Evolutionary conservation across 202 grass and related monocot species (phyloP).

Genomic region (Miscanthus sacchariflorus): DNA sequence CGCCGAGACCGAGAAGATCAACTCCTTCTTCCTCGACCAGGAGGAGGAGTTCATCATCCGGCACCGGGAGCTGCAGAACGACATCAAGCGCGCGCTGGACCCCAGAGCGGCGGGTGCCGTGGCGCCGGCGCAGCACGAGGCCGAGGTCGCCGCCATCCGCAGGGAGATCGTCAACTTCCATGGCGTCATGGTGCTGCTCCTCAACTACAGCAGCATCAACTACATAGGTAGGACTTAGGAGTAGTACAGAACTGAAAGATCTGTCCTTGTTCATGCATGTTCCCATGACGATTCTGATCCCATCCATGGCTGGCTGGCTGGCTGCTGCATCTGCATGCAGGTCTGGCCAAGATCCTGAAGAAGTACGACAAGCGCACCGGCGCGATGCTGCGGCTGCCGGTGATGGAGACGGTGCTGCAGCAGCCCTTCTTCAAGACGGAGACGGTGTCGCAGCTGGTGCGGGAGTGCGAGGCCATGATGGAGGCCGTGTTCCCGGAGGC

Average conservation of each 20-base stretch:
- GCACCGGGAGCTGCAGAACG: slow-evolving; percentile 72
- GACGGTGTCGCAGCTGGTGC: slow-evolving; percentile 71
- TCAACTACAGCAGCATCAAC: slow-evolving; percentile 97
- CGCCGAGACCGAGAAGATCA: slow-evolving; percentile 76
- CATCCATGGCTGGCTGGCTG: not conserved
- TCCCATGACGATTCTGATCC: too few relatives aligned
- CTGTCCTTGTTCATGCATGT: not conserved
- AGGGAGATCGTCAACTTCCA: slow-evolving; percentile 84
- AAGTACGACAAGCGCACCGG: slow-evolving; percentile 92
- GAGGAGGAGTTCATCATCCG: slow-evolving; percentile 91
- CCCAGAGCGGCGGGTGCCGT: not conserved
- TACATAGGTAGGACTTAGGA: slow-evolving; percentile 58
- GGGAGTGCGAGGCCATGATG: slow-evolving; percentile 78
- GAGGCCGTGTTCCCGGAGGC: slow-evolving; percentile 59
- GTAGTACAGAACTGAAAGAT: not conserved
- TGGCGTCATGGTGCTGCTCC: slow-evolving; percentile 87
- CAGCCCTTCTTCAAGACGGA: slow-evolving; percentile 80
- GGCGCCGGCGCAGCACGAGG: slow-evolving; percentile 44
- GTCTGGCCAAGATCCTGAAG: slow-evolving; percentile 82
- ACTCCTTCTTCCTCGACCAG: slow-evolving; percentile 89
- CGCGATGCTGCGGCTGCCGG: slow-evolving; percentile 53
- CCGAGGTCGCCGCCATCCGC: slow-evolving; percentile 57
- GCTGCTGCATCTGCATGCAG: not conserved
- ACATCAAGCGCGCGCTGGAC: slow-evolving; percentile 48
- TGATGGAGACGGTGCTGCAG: slow-evolving; percentile 59